A percentile compares a stretch with the other conserved stretches of the same genome.
These are phyloP conservation scores for Geotrichum ghanense DNA, from an alignment of 805 yeast species.

Conservation along the genomic window DNA sequence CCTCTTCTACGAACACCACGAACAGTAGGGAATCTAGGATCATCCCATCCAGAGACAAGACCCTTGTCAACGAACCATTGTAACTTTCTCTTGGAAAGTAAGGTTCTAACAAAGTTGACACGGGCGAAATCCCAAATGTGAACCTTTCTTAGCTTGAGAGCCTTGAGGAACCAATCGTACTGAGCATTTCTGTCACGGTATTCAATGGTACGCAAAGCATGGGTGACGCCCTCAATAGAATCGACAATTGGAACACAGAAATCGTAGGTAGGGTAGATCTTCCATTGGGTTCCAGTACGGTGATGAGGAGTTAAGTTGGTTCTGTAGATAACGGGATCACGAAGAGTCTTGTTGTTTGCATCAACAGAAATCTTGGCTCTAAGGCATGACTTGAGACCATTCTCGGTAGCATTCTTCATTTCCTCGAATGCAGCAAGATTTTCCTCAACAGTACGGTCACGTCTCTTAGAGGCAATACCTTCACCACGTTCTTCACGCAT, in stretches of 20 bases:
- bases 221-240: constrained; percentile 93
- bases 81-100: constrained; percentile 91
- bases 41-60: constrained; percentile 91
- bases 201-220: constrained; percentile 94
- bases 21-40: constrained; percentile 98
- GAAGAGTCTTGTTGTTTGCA: constrained; percentile 83
- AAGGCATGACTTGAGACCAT: constrained; percentile 81
- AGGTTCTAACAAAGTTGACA: constrained; percentile 91
- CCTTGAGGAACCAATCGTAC: constrained; percentile 89
- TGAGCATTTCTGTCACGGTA: constrained; percentile 98
- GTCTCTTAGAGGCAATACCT: constrained; percentile 84
- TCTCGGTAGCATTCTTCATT: constrained; percentile 90
- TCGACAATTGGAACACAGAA: constrained; percentile 98
- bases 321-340: constrained; percentile 98
- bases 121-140: constrained; percentile 98
- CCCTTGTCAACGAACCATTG: constrained; percentile 98
- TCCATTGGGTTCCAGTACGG: constrained; percentile 89
- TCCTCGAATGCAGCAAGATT: constrained; percentile 78
- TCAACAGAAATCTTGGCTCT: constrained; percentile 94
- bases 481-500: constrained; percentile 99
- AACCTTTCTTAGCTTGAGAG: constrained; percentile 77
- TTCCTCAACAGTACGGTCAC: constrained; percentile 90
- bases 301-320: constrained; percentile 97
- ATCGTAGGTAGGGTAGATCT: constrained; percentile 96
- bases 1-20: constrained; percentile 99